phyloP scores from a whole-genome alignment of 2,329 filamentous ascomycete species.

The Aspergillus spinulosporus region DNA sequence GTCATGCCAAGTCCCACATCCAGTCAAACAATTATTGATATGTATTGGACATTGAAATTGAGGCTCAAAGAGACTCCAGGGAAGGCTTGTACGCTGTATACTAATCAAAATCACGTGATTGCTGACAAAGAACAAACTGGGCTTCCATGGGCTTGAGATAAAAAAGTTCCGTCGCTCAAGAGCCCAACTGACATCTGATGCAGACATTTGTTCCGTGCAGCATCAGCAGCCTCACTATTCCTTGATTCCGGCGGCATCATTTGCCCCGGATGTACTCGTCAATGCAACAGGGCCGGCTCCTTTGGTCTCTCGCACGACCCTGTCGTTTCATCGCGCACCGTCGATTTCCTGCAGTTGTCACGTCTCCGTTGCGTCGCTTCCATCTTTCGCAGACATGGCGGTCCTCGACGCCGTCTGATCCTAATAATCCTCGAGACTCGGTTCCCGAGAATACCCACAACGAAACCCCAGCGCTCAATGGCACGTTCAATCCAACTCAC shows the following conservation, averaged over 20 bases:
- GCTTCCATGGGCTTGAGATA: conserved; percentile 1
- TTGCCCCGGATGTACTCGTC: conserved; percentile 38
- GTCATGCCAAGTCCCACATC: too few relatives aligned
- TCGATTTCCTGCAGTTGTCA: conserved; percentile 32
- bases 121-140: conserved; percentile 5
- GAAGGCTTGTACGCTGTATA: too few relatives aligned
- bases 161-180: conserved; percentile 6
- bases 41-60: too few relatives aligned
- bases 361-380: conserved; percentile 32
- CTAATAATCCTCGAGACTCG: conserved; percentile 27
- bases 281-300: conserved; percentile 41
- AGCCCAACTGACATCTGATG: conserved; percentile 17
- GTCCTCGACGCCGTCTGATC: conserved; percentile 31
- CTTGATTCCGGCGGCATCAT: conserved; percentile 27
- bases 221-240: conserved; percentile 21
- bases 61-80: too few relatives aligned
- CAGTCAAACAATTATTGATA: too few relatives aligned
- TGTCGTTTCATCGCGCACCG: conserved; percentile 41
- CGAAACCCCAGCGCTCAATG: conserved; percentile 22
- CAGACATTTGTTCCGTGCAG: conserved; percentile 17
- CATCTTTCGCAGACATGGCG: conserved; percentile 34
- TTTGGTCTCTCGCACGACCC: conserved; percentile 36
- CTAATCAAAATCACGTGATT: conserved; percentile 3
- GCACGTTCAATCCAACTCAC: conserved; percentile 18
- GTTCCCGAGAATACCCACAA: conserved; percentile 25